These are phyloP conservation scores for Piper betle DNA, from an alignment of 164 flowering plant species.

Conservation along the genomic window DNA sequence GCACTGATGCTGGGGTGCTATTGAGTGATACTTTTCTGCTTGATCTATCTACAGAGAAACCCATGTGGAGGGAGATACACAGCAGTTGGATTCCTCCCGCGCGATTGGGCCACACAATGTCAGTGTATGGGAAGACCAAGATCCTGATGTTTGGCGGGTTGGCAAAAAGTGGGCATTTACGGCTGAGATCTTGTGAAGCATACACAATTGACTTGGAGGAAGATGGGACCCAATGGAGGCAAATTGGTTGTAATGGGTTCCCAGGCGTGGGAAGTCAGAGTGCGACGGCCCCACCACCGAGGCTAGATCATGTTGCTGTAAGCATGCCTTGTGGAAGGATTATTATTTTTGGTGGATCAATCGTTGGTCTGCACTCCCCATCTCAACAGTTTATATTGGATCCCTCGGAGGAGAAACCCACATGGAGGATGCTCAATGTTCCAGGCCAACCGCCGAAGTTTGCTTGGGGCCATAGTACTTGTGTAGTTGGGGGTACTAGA, in stretches of 20 bases:
- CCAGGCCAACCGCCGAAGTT: constrained; percentile 78
- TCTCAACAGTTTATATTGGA: constrained; percentile 76
- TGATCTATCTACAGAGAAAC: constrained; percentile 61
- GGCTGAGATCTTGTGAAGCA: constrained; percentile 64
- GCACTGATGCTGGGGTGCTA: constrained; percentile 82
- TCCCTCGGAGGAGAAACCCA: constrained; percentile 74
- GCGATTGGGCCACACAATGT: constrained; percentile 72
- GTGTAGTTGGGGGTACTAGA: constrained; percentile 78
- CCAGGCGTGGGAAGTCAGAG: constrained; percentile 41
- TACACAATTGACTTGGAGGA: constrained; percentile 70
- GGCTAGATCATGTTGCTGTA: constrained; percentile 85
- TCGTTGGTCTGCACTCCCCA: constrained; percentile 76
- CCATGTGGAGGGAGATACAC: constrained; percentile 70
- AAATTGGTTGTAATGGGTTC: constrained; percentile 38
- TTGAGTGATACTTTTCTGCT: constrained; percentile 58
- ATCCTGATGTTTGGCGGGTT: constrained; percentile 86
- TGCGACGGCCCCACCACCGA: constrained; percentile 63
- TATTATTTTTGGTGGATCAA: constrained; percentile 76
- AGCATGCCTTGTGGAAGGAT: constrained; percentile 86
- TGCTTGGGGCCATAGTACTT: constrained; percentile 95
- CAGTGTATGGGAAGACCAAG: constrained; percentile 62
- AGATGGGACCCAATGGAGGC: constrained; percentile 66
- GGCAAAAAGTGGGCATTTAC: constrained; percentile 67
- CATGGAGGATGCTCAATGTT: constrained; percentile 75
- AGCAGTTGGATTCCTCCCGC: constrained; percentile 69